Evolutionary conservation across 2,329 filamentous ascomycete species (phyloP), one percentile per base, ranked within the genome.

Genomic region (Neospermospora avenae): DNA sequence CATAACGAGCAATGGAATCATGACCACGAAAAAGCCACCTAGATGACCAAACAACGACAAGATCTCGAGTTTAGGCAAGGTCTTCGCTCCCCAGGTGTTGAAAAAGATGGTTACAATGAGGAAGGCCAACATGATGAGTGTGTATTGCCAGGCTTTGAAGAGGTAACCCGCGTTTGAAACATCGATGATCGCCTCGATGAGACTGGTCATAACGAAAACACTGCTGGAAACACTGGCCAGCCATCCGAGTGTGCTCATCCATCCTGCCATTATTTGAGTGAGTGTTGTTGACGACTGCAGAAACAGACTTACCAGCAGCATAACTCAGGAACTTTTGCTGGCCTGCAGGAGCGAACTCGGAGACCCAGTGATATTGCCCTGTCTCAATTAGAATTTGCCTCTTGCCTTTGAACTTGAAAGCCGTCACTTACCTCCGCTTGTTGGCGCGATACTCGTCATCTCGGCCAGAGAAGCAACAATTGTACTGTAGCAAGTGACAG

Each of bases 301-400:
- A 31, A 16, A 41, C 14, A 42, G 14, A 45, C 34, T 24, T 55
- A 68, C 77, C 78, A 4, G 78, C 77, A 16, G 81, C 68, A 65
- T 85, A 86, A 61, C 80, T 83, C 1, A 84, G 71, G 37, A 80
- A 77, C 58, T 80, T 82, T 64, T 84, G 81, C 55, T 77, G 74
- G 45, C 72, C 70, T 0, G 70, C 72, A 0, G 81, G 78, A 0
- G 80, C 77, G 61, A 83, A 82, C 54, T 82, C 80, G 1, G 77
- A 82, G 1, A 83, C 80, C 81, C 81, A 84, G 64, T 83, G 80
- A 62, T 84, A 84, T 65, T 85, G 82, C 1, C 83, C 82, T 39
- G 80, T 81, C 3, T 39, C 24, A 10, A 3, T 3, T 77, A 76
- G 0, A 80, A 82, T 0, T 81, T 81, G 2, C 80, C 80, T 74